Conservation (phyloP, 768 basidiomycete species). For the Cantharellus anzutake region DNA sequence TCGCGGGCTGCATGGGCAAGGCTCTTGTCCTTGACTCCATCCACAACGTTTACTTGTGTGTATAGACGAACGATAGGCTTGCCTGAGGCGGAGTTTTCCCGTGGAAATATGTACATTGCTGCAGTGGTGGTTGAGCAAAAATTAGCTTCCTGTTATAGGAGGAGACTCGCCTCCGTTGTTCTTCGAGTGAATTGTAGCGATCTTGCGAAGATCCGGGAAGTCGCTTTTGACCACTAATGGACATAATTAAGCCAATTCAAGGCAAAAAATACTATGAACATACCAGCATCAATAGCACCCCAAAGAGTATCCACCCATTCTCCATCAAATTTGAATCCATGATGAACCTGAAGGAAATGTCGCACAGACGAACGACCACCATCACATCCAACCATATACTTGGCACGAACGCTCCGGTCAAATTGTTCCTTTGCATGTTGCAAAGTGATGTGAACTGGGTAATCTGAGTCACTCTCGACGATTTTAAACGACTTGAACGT, state of each 20-base stretch:
- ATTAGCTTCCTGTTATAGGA: too few relatives aligned
- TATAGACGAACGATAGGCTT: slow-evolving; percentile 1
- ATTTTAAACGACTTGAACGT: slow-evolving; percentile 1
- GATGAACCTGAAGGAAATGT: slow-evolving; percentile 11
- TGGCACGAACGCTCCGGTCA: slow-evolving; percentile 9
- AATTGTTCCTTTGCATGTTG: slow-evolving; percentile 1
- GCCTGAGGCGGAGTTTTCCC: neutral
- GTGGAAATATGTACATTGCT: slow-evolving; percentile 1
- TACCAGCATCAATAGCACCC: slow-evolving; percentile 11
- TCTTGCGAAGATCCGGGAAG: neutral
- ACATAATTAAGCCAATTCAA: neutral
- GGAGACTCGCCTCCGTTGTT: neutral
- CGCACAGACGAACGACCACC: slow-evolving; percentile 12
- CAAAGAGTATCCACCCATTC: slow-evolving; percentile 12
- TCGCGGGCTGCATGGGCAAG: neutral
- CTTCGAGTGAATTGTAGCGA: slow-evolving; percentile 1
- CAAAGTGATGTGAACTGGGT: slow-evolving; percentile 5
- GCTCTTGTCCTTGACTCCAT: neutral
- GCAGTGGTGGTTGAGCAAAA: neutral
- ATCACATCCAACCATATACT: slow-evolving; percentile 14
- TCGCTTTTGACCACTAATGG: neutral
- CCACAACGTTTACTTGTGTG: neutral
- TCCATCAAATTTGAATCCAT: slow-evolving; percentile 10
- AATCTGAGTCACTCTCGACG: neutral
- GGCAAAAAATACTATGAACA: neutral